phyloP scores from a whole-genome alignment of 306 rosid species.

The Prunus armeniaca region DNA sequence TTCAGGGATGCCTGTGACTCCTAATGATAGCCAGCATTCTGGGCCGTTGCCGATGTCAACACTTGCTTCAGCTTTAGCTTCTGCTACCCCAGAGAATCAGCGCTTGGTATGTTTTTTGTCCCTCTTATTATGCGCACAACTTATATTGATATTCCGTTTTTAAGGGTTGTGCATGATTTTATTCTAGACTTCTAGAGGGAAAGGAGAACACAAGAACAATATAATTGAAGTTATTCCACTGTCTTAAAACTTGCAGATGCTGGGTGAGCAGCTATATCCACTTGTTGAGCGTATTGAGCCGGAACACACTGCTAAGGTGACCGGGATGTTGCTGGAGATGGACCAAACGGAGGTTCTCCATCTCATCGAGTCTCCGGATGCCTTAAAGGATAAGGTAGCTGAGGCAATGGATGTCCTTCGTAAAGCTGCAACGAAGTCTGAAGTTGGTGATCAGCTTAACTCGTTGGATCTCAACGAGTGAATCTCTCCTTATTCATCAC shows the following conservation, averaged over 20 bases:
- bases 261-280: constrained; percentile 87
- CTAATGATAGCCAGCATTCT: constrained; percentile 44
- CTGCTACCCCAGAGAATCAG: constrained; percentile 74
- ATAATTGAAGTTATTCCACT: constrained; percentile 1
- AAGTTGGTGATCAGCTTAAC: constrained; percentile 53
- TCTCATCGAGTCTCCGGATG: constrained; percentile 88
- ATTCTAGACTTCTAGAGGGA: neutral
- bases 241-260: constrained; percentile 52
- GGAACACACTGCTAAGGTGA: constrained; percentile 65
- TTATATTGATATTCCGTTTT: neutral
- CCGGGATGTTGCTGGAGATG: constrained; percentile 94
- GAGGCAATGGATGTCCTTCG: constrained; percentile 85
- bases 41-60: constrained; percentile 47
- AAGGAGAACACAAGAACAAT: neutral
- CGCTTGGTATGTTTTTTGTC: constrained; percentile 46
- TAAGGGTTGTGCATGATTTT: neutral
- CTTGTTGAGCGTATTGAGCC: constrained; percentile 68
- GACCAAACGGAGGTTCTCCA: constrained; percentile 93
- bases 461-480: constrained; percentile 49
- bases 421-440: constrained; percentile 56
- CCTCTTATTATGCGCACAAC: neutral
- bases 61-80: constrained; percentile 80
- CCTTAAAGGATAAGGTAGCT: constrained; percentile 67
- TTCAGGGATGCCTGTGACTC: constrained; percentile 40
- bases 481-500: constrained; percentile 17